These are phyloP conservation scores for Saccharomycopsis schoenii DNA, from an alignment of 805 yeast species.

Conservation along the genomic window DNA sequence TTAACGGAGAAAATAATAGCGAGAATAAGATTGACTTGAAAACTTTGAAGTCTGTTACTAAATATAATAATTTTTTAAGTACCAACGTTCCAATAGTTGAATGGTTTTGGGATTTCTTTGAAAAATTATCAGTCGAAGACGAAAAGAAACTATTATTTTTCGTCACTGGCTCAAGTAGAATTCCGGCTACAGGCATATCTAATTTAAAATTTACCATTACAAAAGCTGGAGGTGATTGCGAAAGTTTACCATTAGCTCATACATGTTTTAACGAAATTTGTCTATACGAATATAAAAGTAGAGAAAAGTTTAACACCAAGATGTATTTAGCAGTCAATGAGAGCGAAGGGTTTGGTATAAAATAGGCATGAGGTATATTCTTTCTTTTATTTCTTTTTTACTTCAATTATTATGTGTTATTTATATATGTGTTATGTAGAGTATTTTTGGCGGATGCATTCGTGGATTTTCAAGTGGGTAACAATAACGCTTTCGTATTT, in stretches of 20 bases:
- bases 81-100: conserved; percentile 31
- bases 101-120: conserved; percentile 87
- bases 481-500: too few species aligned
- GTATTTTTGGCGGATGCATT: too few species aligned
- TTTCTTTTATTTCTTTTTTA: not conserved
- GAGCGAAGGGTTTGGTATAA: conserved; percentile 81
- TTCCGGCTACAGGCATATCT: conserved; percentile 88
- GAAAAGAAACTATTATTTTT: conserved; percentile 63
- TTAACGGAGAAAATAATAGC: conserved; percentile 57
- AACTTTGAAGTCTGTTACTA: conserved; percentile 60
- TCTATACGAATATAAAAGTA: conserved; percentile 51
- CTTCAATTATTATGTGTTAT: not conserved
- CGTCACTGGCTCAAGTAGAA: conserved; percentile 82
- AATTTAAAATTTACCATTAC: conserved; percentile 66
- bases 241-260: conserved; percentile 74
- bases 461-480: too few species aligned
- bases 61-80: conserved; percentile 55
- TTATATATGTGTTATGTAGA: too few species aligned
- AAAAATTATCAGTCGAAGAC: conserved; percentile 30
- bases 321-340: conserved; percentile 62
- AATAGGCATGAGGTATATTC: conserved; percentile 26
- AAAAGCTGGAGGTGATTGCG: conserved; percentile 34
- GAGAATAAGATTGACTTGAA: conserved; percentile 49
- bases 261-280: conserved; percentile 92
- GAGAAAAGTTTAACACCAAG: conserved; percentile 47